Percentiles rank a stretch among this genome's conserved stretches.
phyloP scores from a whole-genome alignment of 176 grass and related monocot species.

The Carex kokanica region DNA sequence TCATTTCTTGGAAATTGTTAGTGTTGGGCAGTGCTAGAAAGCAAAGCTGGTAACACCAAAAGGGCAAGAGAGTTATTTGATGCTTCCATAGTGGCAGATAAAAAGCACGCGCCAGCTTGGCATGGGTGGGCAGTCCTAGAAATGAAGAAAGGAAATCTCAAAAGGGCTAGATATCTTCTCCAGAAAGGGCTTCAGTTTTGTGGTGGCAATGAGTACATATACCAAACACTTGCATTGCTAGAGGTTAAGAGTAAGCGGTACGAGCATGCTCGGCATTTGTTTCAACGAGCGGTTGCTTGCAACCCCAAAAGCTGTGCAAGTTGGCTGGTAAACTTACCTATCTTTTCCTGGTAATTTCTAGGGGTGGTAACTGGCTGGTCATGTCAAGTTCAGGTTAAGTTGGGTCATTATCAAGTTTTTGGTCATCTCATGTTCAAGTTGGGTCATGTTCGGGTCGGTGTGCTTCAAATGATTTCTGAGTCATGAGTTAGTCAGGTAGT shows the following conservation, averaged over 20 bases:
- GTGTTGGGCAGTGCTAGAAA: conserved; percentile 99
- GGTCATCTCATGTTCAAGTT: not conserved
- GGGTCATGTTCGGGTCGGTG: not conserved
- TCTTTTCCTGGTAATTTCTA: conserved; percentile 28
- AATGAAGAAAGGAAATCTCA: conserved; percentile 93
- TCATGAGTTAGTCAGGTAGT: not conserved
- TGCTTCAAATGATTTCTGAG: not conserved
- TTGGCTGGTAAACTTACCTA: conserved; percentile 87
- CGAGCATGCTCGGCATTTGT: conserved; percentile 70
- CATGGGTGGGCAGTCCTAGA: conserved; percentile 97
- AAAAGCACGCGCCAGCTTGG: conserved; percentile 84
- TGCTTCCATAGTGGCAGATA: conserved; percentile 87
- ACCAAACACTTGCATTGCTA: conserved; percentile 96
- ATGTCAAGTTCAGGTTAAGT: not conserved
- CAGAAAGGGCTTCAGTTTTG: conserved; percentile 78
- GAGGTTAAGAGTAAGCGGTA: conserved; percentile 84
- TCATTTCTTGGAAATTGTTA: conserved; percentile 39
- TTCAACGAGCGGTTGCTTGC: conserved; percentile 74
- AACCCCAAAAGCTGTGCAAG: conserved; percentile 98
- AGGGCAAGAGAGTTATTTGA: conserved; percentile 92
- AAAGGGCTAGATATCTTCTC: conserved; percentile 89
- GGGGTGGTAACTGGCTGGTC: not conserved
- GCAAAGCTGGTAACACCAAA: conserved; percentile 68
- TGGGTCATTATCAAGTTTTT: not conserved
- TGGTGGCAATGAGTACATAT: conserved; percentile 97